A percentile compares a stretch with the other conserved stretches of the same genome.
phyloP scores from a whole-genome alignment of 208 protist genomes.

The Acanthamoeba lenticulata region DNA sequence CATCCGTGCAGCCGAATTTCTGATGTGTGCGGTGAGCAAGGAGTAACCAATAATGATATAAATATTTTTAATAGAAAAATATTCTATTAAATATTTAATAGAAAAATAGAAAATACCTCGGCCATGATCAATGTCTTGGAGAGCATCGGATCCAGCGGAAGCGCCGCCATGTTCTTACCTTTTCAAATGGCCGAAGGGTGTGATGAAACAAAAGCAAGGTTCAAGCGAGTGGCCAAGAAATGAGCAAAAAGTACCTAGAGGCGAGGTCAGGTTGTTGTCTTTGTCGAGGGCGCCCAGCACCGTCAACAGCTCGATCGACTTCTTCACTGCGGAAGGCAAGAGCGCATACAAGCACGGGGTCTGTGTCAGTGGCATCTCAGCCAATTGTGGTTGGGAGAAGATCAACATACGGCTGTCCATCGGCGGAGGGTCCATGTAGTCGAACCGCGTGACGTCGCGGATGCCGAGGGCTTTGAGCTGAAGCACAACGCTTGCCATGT shows the following conservation, averaged over 20 bases:
- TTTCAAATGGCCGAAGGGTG: not conserved
- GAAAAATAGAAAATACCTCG: not conserved
- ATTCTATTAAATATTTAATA: too few relatives aligned
- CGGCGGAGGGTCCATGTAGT: slow-evolving; percentile 6
- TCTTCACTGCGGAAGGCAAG: not conserved
- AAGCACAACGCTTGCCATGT: not conserved
- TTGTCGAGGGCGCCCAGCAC: not conserved
- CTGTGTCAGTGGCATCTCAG: too few relatives aligned
- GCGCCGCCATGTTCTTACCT: not conserved
- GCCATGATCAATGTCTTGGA: not conserved
- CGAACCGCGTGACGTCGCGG: not conserved
- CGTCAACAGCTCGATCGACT: not conserved
- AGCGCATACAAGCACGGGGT: too few relatives aligned
- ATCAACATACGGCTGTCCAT: not conserved
- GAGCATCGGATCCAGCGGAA: not conserved
- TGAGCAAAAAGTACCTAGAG: not conserved
- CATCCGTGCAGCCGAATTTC: not conserved
- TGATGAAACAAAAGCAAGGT: not conserved
- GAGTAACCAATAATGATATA: too few relatives aligned
- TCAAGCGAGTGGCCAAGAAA: not conserved
- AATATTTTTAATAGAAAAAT: not conserved
- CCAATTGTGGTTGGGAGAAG: too few relatives aligned
- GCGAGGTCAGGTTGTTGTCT: not conserved
- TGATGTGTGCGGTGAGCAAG: not conserved
- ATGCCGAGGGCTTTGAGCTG: not conserved